Percentiles rank a stretch among this genome's conserved stretches.
phyloP scores from a whole-genome alignment of 2,329 filamentous ascomycete genomes.

The Aspergillus neoniger region DNA sequence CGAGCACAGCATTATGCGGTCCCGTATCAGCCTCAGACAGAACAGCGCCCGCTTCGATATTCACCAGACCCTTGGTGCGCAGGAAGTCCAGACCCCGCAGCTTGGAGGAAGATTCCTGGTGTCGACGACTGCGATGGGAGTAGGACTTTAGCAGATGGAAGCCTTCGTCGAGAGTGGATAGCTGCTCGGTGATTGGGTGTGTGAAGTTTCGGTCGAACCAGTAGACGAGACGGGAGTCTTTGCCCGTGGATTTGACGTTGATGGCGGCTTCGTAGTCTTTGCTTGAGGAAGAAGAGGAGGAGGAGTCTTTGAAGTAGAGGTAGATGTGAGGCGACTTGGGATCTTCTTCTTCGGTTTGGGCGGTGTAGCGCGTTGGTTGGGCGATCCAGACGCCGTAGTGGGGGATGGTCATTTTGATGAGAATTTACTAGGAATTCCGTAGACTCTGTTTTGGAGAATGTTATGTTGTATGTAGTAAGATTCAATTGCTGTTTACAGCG shows the following conservation, averaged over 20 bases:
- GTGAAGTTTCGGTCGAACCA: slow-evolving; percentile 19
- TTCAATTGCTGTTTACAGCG: too few relatives aligned
- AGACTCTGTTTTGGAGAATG: too few relatives aligned
- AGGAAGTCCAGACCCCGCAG: slow-evolving; percentile 20
- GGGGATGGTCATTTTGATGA: slow-evolving; percentile 14
- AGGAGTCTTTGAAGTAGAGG: slow-evolving; percentile 11
- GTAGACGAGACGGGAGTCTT: slow-evolving; percentile 22
- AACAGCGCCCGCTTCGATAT: slow-evolving; percentile 18
- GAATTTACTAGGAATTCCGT: too few relatives aligned
- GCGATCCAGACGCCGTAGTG: slow-evolving; percentile 22
- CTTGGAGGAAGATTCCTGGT: background rate
- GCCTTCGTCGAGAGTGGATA: slow-evolving; percentile 11
- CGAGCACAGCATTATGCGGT: slow-evolving; percentile 38
- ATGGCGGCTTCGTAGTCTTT: slow-evolving; percentile 18
- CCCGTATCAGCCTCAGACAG: slow-evolving; percentile 23
- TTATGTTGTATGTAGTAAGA: too few relatives aligned
- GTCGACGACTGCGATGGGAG: background rate
- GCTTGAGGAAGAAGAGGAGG: background rate
- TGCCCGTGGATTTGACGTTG: slow-evolving; percentile 21
- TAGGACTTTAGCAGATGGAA: slow-evolving; percentile 12
- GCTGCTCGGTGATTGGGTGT: slow-evolving; percentile 17
- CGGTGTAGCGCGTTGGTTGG: slow-evolving; percentile 2
- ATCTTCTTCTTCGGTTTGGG: slow-evolving; percentile 5
- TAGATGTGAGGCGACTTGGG: slow-evolving; percentile 9
- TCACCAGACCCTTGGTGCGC: slow-evolving; percentile 18